Conservation (phyloP, 2,329 filamentous ascomycete species). For the Apiospora aurea region DNA sequence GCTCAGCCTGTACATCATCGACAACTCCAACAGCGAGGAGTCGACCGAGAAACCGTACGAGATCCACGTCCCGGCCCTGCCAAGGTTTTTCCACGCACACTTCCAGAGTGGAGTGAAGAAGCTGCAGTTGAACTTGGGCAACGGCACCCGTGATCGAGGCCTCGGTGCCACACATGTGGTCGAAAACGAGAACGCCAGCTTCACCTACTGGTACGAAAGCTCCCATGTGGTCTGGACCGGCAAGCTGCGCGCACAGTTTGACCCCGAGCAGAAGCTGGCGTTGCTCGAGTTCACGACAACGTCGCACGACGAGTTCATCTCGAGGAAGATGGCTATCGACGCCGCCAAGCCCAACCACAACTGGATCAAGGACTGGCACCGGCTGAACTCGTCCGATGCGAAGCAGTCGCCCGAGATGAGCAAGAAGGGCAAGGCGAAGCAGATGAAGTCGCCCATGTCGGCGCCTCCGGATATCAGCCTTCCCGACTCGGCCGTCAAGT, state of each 20-base stretch:
- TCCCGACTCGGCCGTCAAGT: constrained; percentile 64
- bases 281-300: constrained; percentile 81
- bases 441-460: constrained; percentile 65
- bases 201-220: constrained; percentile 89
- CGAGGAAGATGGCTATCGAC: constrained; percentile 69
- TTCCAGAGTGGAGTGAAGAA: constrained; percentile 86
- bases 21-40: constrained; percentile 54
- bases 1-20: constrained; percentile 67
- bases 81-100: constrained; percentile 89
- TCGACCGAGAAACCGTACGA: constrained; percentile 79
- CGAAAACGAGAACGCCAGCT: constrained; percentile 76
- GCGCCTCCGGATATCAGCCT: constrained; percentile 67
- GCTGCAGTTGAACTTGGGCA: constrained; percentile 86
- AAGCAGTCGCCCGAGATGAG: constrained; percentile 71
- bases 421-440: constrained; percentile 68
- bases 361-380: constrained; percentile 72
- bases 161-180: constrained; percentile 74
- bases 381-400: constrained; percentile 61
- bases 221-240: constrained; percentile 85
- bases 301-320: constrained; percentile 83
- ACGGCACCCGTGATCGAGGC: constrained; percentile 62
- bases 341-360: constrained; percentile 67
- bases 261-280: constrained; percentile 80
- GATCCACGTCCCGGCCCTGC: constrained; percentile 80
- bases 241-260: constrained; percentile 79